These are phyloP conservation scores for Cryptosporidium parvum DNA, from an alignment of 169 alveolate genomes.

Conservation along the genomic window DNA sequence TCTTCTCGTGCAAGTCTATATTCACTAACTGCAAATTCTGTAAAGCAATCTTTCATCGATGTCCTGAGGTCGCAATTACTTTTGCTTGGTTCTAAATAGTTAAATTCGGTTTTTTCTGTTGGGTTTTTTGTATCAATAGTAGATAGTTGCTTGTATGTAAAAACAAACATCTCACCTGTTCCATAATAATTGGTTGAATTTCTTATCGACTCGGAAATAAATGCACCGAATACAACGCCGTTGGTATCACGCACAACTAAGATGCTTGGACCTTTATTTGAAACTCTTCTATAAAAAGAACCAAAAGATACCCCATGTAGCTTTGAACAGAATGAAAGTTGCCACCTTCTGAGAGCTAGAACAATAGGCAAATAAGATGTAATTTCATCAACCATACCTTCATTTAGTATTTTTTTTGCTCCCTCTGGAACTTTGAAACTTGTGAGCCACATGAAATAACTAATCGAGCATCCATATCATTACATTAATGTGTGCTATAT, in stretches of 20 bases:
- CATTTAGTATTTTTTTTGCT: constrained; percentile 60
- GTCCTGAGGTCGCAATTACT: not conserved
- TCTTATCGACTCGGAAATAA: constrained; percentile 82
- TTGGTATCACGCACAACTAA: constrained; percentile 84
- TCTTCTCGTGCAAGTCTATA: not conserved
- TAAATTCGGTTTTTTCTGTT: not conserved
- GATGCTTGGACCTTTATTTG: constrained; percentile 84
- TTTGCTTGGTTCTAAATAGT: not conserved
- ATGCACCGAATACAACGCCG: constrained; percentile 88
- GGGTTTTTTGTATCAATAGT: not conserved
- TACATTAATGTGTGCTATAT: not conserved
- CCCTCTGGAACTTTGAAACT: constrained; percentile 74
- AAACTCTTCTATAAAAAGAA: constrained; percentile 85
- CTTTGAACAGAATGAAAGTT: constrained; percentile 78
- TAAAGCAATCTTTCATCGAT: constrained; percentile 8
- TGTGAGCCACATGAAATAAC: constrained; percentile 69
- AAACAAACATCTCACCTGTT: constrained; percentile 86
- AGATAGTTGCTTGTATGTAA: constrained; percentile 47
- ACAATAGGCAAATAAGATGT: constrained; percentile 77
- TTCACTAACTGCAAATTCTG: constrained; percentile 52
- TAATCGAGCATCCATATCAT: constrained; percentile 2
- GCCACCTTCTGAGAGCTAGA: constrained; percentile 76
- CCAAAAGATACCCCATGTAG: constrained; percentile 78
- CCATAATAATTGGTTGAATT: constrained; percentile 85
- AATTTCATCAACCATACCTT: constrained; percentile 73